Conservation (phyloP, 2,329 filamentous ascomycete species). For the Botrytis fragariae region DNA sequence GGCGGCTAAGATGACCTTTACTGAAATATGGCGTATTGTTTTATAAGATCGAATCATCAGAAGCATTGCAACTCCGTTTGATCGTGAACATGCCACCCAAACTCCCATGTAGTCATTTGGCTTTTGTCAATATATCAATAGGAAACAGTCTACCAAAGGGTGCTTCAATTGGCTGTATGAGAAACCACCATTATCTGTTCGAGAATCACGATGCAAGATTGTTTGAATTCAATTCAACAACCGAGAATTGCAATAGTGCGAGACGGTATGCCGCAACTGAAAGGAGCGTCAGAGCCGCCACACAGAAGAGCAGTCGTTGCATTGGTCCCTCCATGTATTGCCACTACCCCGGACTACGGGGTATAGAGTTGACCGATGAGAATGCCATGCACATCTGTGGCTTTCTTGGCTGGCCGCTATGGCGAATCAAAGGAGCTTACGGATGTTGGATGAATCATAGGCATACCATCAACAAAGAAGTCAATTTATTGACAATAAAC, state of each 20-base stretch:
- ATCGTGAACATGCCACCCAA: not conserved
- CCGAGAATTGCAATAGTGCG: not conserved
- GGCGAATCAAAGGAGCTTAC: constrained; percentile 6
- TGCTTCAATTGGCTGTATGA: not conserved
- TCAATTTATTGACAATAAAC: not conserved
- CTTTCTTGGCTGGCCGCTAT: not conserved
- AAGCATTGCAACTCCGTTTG: not conserved
- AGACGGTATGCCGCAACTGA: not conserved
- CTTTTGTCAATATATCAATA: not conserved
- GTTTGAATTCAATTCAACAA: not conserved
- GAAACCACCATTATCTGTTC: not conserved
- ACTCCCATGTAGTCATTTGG: not conserved
- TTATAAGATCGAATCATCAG: not conserved
- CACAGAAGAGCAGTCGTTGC: not conserved
- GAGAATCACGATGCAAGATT: not conserved
- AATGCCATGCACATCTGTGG: not conserved
- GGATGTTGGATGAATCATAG: not conserved
- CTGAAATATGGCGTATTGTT: not conserved
- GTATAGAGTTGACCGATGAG: not conserved
- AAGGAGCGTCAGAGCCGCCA: not conserved
- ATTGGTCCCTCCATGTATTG: not conserved
- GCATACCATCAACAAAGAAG: constrained; percentile 1
- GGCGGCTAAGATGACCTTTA: not conserved
- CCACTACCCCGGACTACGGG: not conserved
- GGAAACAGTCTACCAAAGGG: not conserved